phyloP scores from a whole-genome alignment of 805 yeast genomes.

The Metschnikowia vanudenii region DNA sequence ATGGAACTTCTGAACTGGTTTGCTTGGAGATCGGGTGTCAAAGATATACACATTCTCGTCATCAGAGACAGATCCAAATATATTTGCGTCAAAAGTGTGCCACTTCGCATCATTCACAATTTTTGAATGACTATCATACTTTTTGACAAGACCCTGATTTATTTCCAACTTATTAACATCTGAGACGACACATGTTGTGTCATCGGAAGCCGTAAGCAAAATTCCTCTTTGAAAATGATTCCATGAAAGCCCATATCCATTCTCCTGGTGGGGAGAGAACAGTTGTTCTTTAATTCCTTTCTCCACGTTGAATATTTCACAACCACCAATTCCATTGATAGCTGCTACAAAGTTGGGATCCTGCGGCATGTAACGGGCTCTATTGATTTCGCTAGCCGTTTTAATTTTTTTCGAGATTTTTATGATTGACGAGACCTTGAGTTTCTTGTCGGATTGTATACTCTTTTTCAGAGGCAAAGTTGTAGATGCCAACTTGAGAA shows the following conservation, averaged over 20 bases:
- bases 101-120: constrained; percentile 78
- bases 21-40: constrained; percentile 46
- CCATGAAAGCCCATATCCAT: constrained; percentile 79
- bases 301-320: constrained; percentile 50
- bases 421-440: constrained; percentile 51
- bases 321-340: constrained; percentile 64
- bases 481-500: constrained; percentile 62
- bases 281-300: constrained; percentile 28
- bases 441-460: background rate
- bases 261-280: constrained; percentile 55
- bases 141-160: constrained; percentile 6
- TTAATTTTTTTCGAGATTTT: constrained; percentile 59
- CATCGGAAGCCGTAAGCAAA: constrained; percentile 65
- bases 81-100: constrained; percentile 50
- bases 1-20: constrained; percentile 27
- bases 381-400: constrained; percentile 65
- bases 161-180: constrained; percentile 34
- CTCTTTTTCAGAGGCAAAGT: constrained; percentile 44
- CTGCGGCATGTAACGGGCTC: constrained; percentile 72
- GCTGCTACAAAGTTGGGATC: constrained; percentile 56
- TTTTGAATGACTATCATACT: constrained; percentile 42
- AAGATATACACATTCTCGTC: constrained; percentile 55
- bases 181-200: constrained; percentile 60
- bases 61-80: constrained; percentile 74
- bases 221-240: constrained; percentile 47